A percentile compares a stretch with the other conserved stretches of the same genome.
Conservation (phyloP, 106 monocot species). For the Allium fistulosum region DNA sequence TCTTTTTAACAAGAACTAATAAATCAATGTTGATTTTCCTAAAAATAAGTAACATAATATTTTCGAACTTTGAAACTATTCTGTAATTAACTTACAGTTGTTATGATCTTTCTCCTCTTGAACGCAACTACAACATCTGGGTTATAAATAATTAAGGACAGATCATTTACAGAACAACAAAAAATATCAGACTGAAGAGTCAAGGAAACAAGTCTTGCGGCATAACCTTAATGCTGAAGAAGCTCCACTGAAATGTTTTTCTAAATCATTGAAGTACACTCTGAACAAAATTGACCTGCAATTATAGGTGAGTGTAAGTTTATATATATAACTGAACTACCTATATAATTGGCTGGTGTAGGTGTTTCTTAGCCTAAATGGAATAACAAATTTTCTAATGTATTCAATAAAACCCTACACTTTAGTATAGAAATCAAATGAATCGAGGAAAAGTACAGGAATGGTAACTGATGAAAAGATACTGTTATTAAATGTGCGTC, state of each 20-base stretch:
- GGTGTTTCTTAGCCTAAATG: too few species aligned
- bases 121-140: constrained; percentile 20
- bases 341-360: too few species aligned
- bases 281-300: constrained; percentile 51
- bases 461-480: too few species aligned
- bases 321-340: too few species aligned
- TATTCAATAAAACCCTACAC: too few species aligned
- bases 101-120: constrained; percentile 25
- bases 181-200: neutral
- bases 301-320: neutral
- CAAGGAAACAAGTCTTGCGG: too few species aligned
- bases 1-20: too few species aligned
- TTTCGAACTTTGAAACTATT: neutral
- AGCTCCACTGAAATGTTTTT: constrained; percentile 29
- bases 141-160: neutral
- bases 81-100: constrained; percentile 28
- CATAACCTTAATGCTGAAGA: constrained; percentile 25
- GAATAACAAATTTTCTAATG: too few species aligned
- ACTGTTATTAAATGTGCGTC: too few species aligned
- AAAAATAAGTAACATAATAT: neutral
- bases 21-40: too few species aligned
- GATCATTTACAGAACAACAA: neutral
- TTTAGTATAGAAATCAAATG: too few species aligned
- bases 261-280: constrained; percentile 34
- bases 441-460: too few species aligned